Conservation (phyloP, 768 basidiomycete species). For the Clavulina sp. region DNA sequence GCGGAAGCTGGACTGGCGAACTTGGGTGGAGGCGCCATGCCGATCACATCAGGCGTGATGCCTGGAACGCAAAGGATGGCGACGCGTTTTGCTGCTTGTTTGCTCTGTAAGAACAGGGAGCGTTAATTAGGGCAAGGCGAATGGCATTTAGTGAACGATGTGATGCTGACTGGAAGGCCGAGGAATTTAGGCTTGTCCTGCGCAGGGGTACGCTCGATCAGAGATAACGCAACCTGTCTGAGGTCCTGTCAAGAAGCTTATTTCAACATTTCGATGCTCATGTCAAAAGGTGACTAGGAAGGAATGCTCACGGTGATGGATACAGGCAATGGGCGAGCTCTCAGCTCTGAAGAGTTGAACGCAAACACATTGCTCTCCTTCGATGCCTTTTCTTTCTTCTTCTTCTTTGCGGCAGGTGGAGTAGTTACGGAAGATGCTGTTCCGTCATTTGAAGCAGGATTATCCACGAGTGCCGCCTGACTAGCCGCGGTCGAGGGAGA, state of each 20-base stretch:
- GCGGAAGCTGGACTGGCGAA: slow-evolving; percentile 42
- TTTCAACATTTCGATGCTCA: not conserved
- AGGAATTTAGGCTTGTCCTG: not conserved
- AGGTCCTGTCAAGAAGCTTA: not conserved
- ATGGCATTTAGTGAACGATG: not conserved
- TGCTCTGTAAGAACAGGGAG: slow-evolving; percentile 33
- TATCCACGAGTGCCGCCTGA: no score
- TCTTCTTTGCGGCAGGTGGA: not conserved
- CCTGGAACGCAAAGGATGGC: slow-evolving; percentile 78
- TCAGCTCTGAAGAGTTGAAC: not conserved
- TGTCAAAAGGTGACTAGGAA: no score
- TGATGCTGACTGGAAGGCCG: not conserved
- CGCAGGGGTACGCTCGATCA: not conserved
- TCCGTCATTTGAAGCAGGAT: no score
- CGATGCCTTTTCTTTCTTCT: not conserved
- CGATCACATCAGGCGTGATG: slow-evolving; percentile 36
- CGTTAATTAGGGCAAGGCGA: not conserved
- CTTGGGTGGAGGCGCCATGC: slow-evolving; percentile 16
- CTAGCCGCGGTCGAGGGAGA: no score
- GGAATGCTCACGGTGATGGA: no score
- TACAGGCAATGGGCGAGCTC: not conserved
- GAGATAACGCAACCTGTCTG: not conserved
- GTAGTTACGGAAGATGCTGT: no score
- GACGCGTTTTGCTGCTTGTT: slow-evolving; percentile 53
- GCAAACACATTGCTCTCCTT: not conserved